Evolutionary conservation across 2,329 filamentous ascomycete species (phyloP), one percentile per base, ranked within the genome.

Genomic region (Penicillium decumbens): DNA sequence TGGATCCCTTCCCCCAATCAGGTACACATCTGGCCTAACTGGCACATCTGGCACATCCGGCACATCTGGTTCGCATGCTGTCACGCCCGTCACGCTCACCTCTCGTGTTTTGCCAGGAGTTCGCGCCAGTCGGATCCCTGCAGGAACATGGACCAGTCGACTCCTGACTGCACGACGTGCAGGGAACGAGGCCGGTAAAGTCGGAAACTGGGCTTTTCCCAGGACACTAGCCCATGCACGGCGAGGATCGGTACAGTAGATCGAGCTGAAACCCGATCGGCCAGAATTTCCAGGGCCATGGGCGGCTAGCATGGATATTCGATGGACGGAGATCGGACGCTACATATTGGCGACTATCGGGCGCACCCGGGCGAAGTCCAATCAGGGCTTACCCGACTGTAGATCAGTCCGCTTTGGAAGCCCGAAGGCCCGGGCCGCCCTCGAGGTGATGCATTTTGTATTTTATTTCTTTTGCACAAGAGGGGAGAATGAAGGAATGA

Each of bases 341-440:
- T 60, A n/a, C n/a, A n/a, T n/a, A 60, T 60, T 60, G 58, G 58
- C 55, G 57, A 59, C 58, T 60, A 60, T 58, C 58, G 54, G 54
- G 58, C 50, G 58, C 57, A 57, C 55, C 50, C 48, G 46, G 45
- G 6, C 3, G 7, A 30, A 38, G 45, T 43, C 53, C 55, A 60
- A 52, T 57, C 45, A 53, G 41, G 44, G 47, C 53, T 56, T 42
- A 54, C 56, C 56, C 51, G 51, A 58, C 53, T 55, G 56, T 57
- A 59, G 55, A 59, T 59, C 55, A 52, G 57, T 51, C 57, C 57
- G 56, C 53, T 54, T 59, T 43, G 50, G 44, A 59, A 56, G 53
- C 49, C 54, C 51, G 39, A 60, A 60, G 59, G 59, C 53, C 59
- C 59, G 59, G 58, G 49, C 59, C 59, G 59, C 52, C 59, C 55